phyloP scores from a whole-genome alignment of 352 stramenopile genomes.

The Phytophthora kernoviae region DNA sequence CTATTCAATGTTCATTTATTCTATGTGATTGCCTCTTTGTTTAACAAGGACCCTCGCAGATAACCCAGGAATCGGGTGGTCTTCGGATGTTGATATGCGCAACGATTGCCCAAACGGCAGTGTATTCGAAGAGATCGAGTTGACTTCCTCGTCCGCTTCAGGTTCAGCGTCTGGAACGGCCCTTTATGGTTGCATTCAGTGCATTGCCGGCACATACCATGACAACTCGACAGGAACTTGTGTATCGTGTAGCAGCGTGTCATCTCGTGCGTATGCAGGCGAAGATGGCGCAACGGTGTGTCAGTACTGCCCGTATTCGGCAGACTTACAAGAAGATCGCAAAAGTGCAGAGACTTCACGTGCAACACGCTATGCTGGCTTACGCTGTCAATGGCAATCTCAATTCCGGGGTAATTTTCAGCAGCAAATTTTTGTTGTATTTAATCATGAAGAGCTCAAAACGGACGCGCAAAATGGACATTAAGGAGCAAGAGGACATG shows the following conservation, averaged over 20 bases:
- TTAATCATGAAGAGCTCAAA: constrained; percentile 49
- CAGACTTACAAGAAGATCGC: constrained; percentile 40
- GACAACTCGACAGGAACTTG: constrained; percentile 52
- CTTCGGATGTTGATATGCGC: constrained; percentile 33
- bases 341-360: constrained; percentile 49
- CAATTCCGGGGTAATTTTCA: constrained; percentile 58
- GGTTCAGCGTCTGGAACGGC: constrained; percentile 9
- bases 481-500: constrained; percentile 68
- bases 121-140: constrained; percentile 46
- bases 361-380: constrained; percentile 72
- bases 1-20: background rate
- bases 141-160: constrained; percentile 16
- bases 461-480: constrained; percentile 42
- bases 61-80: constrained; percentile 60
- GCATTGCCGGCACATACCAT: constrained; percentile 58
- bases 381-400: constrained; percentile 56
- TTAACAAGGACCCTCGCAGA: constrained; percentile 42
- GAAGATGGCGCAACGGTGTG: constrained; percentile 57
- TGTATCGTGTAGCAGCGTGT: constrained; percentile 47
- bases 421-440: constrained; percentile 55
- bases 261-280: constrained; percentile 52
- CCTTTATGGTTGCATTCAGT: constrained; percentile 70
- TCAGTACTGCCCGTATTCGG: constrained; percentile 69
- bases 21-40: background rate
- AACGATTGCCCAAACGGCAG: constrained; percentile 60